These are phyloP conservation scores for Actinomucor elegans DNA, from an alignment of 371 early-diverging fungal species.

Conservation along the genomic window DNA sequence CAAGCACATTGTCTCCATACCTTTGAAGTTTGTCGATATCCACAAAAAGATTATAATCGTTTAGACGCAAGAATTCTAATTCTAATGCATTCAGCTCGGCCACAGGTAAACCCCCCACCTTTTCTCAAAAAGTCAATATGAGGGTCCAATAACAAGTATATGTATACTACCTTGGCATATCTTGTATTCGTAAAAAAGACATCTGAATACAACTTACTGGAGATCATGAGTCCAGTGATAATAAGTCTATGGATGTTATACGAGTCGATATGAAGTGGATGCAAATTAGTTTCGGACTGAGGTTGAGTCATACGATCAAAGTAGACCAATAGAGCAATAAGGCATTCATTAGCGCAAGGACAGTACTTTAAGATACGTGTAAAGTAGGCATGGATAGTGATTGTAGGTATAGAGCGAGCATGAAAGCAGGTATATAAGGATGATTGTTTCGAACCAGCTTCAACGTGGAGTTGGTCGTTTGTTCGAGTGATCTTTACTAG, in stretches of 20 bases:
- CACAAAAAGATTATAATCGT: conserved; percentile 76
- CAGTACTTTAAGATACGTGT: conserved; percentile 88
- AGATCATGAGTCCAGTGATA: conserved; percentile 82
- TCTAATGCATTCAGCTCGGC: conserved; percentile 81
- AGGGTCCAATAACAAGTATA: too few relatives aligned
- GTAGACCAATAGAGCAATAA: conserved; percentile 81
- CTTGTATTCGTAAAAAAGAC: conserved; percentile 90
- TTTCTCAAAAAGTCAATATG: not conserved
- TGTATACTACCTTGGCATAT: conserved; percentile 70
- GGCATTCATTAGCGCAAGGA: conserved; percentile 86
- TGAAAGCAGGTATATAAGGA: conserved; percentile 60
- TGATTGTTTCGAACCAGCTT: conserved; percentile 6
- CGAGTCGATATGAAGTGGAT: conserved; percentile 74
- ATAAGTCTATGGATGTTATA: conserved; percentile 89
- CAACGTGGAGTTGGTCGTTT: conserved; percentile 20
- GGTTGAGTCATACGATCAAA: conserved; percentile 72
- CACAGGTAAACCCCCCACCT: conserved; percentile 77
- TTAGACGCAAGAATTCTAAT: conserved; percentile 71
- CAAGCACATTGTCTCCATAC: conserved; percentile 71
- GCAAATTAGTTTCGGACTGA: conserved; percentile 31
- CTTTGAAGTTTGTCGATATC: conserved; percentile 75
- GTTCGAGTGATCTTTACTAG: conserved; percentile 27
- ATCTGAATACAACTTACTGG: conserved; percentile 84
- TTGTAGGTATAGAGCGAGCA: conserved; percentile 86
- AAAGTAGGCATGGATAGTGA: conserved; percentile 80